Percentiles rank a stretch among this genome's conserved stretches.
Evolutionary conservation across 129 eudicot species (phyloP).

Genomic region (Glebionis coronaria): DNA sequence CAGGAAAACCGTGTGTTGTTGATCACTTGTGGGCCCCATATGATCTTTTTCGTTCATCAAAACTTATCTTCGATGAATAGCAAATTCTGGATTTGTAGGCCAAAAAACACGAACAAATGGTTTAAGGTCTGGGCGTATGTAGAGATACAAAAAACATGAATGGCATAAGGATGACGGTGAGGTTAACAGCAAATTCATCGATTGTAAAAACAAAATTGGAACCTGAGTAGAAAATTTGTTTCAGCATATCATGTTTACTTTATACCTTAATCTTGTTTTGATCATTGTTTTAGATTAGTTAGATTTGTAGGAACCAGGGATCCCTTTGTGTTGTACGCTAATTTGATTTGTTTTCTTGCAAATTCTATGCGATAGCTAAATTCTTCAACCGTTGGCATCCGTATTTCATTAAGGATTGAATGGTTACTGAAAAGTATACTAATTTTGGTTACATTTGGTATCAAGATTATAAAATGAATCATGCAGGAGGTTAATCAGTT

Average conservation of each 20-base stretch:
- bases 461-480: not conserved
- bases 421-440: not conserved
- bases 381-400: slow-evolving; percentile 2
- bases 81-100: slow-evolving; percentile 29
- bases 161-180: slow-evolving; percentile 30
- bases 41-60: slow-evolving; percentile 50
- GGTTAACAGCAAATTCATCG: slow-evolving; percentile 25
- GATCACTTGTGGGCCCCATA: slow-evolving; percentile 63
- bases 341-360: slow-evolving; percentile 27
- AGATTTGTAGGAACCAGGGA: slow-evolving; percentile 26
- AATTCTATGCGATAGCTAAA: slow-evolving; percentile 26
- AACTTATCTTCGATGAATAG: slow-evolving; percentile 23
- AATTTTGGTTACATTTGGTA: not conserved
- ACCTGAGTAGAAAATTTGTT: slow-evolving; percentile 12
- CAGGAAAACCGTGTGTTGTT: slow-evolving; percentile 47
- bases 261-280: slow-evolving; percentile 24
- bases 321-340: slow-evolving; percentile 31
- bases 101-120: slow-evolving; percentile 29
- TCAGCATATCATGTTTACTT: slow-evolving; percentile 14
- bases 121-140: slow-evolving; percentile 18
- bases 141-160: not conserved
- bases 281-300: slow-evolving; percentile 33
- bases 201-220: slow-evolving; percentile 9
- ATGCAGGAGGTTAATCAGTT: not conserved
- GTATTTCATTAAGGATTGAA: not conserved